Conservation (phyloP, 1,284 basidiomycete genomes). For the Boletus hoseneyae region DNA sequence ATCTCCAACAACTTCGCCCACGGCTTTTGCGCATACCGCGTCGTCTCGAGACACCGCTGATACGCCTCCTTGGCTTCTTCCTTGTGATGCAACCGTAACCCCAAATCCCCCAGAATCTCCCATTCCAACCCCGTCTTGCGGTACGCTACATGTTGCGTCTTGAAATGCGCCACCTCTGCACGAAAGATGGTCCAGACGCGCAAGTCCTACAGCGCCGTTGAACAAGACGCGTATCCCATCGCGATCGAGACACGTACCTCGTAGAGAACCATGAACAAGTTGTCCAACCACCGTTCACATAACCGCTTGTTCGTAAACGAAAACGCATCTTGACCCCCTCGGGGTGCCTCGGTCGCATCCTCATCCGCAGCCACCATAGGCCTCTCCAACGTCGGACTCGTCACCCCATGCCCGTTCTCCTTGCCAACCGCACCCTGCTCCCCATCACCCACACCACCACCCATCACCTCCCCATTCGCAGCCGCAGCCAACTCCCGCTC, state of each 20-base stretch:
- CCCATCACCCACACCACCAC: constrained; percentile 10
- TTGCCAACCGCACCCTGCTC: neutral
- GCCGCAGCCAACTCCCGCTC: constrained; percentile 35
- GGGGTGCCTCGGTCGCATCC: constrained; percentile 38
- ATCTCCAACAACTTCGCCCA: constrained; percentile 92
- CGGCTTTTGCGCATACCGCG: constrained; percentile 87
- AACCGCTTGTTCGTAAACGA: constrained; percentile 96
- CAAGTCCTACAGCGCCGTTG: constrained; percentile 54
- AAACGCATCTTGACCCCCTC: constrained; percentile 57
- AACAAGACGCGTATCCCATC: neutral
- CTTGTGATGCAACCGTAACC: constrained; percentile 88
- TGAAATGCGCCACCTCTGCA: constrained; percentile 98
- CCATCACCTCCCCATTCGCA: constrained; percentile 30
- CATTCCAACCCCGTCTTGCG: constrained; percentile 96
- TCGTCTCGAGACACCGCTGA: constrained; percentile 87
- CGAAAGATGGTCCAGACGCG: constrained; percentile 99
- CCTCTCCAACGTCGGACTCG: constrained; percentile 38
- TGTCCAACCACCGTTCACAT: constrained; percentile 98
- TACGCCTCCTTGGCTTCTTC: constrained; percentile 98
- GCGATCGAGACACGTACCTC: constrained; percentile 56
- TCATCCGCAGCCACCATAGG: constrained; percentile 51
- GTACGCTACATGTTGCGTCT: constrained; percentile 95
- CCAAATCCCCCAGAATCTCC: constrained; percentile 97
- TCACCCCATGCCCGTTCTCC: constrained; percentile 20
- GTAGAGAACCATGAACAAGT: constrained; percentile 97